A percentile compares a stretch with the other conserved stretches of the same genome.
These are phyloP conservation scores for Saksenaea oblongispora DNA, from an alignment of 371 early-diverging fungal species.

Conservation along the genomic window DNA sequence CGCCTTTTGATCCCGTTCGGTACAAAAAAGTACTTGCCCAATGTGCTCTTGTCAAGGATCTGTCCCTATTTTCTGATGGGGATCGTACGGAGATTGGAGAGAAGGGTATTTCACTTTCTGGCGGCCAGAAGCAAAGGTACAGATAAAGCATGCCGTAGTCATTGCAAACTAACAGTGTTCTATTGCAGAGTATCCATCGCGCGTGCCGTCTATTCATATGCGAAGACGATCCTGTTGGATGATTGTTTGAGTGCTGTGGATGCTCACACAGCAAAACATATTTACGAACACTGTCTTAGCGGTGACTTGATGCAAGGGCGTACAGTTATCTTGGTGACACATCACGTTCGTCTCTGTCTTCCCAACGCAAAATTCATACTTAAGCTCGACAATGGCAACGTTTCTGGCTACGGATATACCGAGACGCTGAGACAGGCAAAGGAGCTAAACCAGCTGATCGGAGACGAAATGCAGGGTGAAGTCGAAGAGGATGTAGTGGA, in stretches of 20 bases:
- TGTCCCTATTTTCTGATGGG: conserved; percentile 74
- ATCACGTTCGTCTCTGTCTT: conserved; percentile 77
- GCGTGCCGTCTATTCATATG: conserved; percentile 72
- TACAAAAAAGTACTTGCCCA: conserved; percentile 67
- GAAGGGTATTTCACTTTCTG: conserved; percentile 67
- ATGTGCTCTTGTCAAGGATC: conserved; percentile 73
- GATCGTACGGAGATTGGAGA: conserved; percentile 91
- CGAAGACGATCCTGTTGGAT: conserved; percentile 69
- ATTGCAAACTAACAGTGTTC: not conserved
- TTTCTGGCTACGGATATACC: conserved; percentile 30
- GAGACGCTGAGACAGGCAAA: conserved; percentile 34
- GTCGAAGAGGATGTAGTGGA: conserved; percentile 8
- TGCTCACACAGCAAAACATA: conserved; percentile 80
- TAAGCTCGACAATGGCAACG: conserved; percentile 58
- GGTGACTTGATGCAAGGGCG: conserved; percentile 66
- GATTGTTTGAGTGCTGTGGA: conserved; percentile 84
- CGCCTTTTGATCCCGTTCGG: conserved; percentile 60
- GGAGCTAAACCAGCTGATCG: conserved; percentile 26
- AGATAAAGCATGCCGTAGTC: not conserved
- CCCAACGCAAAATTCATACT: conserved; percentile 65
- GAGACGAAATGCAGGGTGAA: conserved; percentile 15
- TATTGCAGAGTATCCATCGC: conserved; percentile 61
- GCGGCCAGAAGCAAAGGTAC: conserved; percentile 69
- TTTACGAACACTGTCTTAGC: conserved; percentile 63
- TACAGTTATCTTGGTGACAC: conserved; percentile 83